These are phyloP conservation scores for Anastatica hierochuntica DNA, from an alignment of 345 rosid species.

Conservation along the genomic window DNA sequence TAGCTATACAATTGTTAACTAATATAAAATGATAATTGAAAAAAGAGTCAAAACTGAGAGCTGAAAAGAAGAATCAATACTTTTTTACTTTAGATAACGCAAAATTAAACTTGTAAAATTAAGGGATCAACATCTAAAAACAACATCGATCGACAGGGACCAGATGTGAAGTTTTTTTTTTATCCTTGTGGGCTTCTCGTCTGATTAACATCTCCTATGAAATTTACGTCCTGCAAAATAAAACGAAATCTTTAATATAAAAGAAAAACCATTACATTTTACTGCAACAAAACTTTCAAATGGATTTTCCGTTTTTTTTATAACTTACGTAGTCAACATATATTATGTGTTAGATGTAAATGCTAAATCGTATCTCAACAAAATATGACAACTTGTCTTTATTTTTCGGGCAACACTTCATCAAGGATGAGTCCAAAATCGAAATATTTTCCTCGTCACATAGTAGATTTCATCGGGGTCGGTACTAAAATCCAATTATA, in stretches of 20 bases:
- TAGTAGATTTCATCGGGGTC: no score
- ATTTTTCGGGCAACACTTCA: no score
- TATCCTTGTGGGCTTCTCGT: conserved; percentile 32
- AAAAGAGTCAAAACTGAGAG: conserved; percentile 12
- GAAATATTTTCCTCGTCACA: no score
- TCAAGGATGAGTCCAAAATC: no score
- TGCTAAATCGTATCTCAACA: no score
- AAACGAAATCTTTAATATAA: background rate
- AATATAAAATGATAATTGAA: background rate
- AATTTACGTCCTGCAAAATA: conserved; percentile 38
- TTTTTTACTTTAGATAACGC: conserved; percentile 5
- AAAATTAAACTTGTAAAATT: conserved; percentile 12
- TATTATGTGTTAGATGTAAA: no score
- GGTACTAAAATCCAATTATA: conserved; percentile 3
- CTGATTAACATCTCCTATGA: conserved; percentile 41
- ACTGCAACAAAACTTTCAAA: no score
- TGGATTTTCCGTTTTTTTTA: no score
- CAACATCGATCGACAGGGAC: conserved; percentile 27
- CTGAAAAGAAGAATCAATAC: conserved; percentile 8
- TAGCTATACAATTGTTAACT: conserved; percentile 21
- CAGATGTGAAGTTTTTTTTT: conserved; percentile 20
- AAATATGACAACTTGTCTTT: no score
- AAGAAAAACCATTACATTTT: no score
- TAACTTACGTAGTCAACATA: no score
- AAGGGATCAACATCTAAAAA: conserved; percentile 12